Evolutionary conservation across 2,329 filamentous ascomycete genomes (phyloP).

Genomic region (Fusarium fujikuroi): DNA sequence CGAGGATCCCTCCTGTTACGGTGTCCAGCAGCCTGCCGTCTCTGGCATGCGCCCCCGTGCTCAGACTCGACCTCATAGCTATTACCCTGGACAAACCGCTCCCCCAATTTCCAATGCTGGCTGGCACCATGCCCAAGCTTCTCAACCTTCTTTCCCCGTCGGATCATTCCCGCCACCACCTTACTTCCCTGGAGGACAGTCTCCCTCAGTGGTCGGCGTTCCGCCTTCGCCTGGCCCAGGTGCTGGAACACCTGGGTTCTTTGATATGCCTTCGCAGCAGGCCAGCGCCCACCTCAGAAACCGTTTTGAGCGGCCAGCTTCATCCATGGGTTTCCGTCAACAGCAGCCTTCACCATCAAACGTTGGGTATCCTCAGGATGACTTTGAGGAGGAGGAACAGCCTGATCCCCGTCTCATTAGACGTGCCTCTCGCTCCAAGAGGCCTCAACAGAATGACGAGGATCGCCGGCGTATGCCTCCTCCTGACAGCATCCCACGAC

Average conservation of each 20-base stretch:
- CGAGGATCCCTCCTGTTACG: constrained; percentile 52
- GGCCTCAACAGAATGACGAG: constrained; percentile 51
- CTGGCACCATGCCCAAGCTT: constrained; percentile 44
- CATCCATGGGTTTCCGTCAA: constrained; percentile 54
- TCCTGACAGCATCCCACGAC: constrained; percentile 52
- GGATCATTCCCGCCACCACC: constrained; percentile 50
- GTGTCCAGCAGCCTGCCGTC: constrained; percentile 49
- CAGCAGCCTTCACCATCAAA: constrained; percentile 39
- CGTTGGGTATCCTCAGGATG: constrained; percentile 51
- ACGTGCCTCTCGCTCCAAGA: constrained; percentile 56
- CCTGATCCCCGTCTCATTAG: constrained; percentile 51
- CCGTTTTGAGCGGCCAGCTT: constrained; percentile 53
- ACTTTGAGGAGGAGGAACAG: constrained; percentile 56
- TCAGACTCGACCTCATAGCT: constrained; percentile 50
- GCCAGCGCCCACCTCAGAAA: constrained; percentile 47
- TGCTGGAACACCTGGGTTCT: constrained; percentile 46
- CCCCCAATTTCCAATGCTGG: constrained; percentile 42
- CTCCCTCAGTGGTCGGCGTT: constrained; percentile 41
- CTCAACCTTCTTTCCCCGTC: constrained; percentile 36
- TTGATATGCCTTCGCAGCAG: constrained; percentile 45
- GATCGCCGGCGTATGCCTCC: constrained; percentile 63
- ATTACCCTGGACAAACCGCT: constrained; percentile 49
- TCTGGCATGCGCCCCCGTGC: constrained; percentile 48
- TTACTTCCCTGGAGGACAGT: constrained; percentile 41
- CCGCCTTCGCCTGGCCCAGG: constrained; percentile 47